Conservation (phyloP, 345 rosid species). For the Populus ilicifolia region DNA sequence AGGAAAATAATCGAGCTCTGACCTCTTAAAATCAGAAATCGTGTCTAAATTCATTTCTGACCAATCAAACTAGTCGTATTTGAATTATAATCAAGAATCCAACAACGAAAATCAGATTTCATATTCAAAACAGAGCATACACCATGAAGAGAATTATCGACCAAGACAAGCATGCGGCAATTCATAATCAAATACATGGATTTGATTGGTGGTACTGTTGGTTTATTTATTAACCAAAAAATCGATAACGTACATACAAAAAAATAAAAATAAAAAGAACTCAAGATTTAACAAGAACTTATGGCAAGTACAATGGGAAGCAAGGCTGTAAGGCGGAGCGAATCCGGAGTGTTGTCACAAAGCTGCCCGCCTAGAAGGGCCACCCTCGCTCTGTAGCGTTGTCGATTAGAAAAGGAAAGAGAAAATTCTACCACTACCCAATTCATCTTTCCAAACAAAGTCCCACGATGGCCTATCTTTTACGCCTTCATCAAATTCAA, state of each 20-base stretch:
- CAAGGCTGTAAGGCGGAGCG: too few species aligned
- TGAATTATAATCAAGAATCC: not conserved
- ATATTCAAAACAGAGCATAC: not conserved
- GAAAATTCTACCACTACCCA: conserved; percentile 31
- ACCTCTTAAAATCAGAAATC: not conserved
- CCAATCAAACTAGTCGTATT: not conserved
- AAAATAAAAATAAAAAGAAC: not conserved
- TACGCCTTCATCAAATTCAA: conserved; percentile 16
- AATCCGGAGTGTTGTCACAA: too few species aligned
- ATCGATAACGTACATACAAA: not conserved
- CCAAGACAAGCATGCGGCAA: not conserved
- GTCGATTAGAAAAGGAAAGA: not conserved
- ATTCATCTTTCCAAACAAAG: conserved; percentile 21
- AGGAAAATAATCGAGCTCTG: not conserved
- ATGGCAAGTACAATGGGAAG: not conserved
- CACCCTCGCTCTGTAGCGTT: too few species aligned
- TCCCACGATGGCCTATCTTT: conserved; percentile 22
- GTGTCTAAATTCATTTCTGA: not conserved
- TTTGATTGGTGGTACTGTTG: not conserved
- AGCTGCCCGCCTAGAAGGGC: too few species aligned
- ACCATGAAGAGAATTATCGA: not conserved
- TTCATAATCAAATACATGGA: not conserved
- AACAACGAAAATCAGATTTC: not conserved
- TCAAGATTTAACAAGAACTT: conserved; percentile 16
- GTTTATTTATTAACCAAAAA: not conserved